Evolutionary conservation across 2,329 filamentous ascomycete species (phyloP), one percentile per base, ranked within the genome.

Genomic region (Phyllosticta citriasiana): DNA sequence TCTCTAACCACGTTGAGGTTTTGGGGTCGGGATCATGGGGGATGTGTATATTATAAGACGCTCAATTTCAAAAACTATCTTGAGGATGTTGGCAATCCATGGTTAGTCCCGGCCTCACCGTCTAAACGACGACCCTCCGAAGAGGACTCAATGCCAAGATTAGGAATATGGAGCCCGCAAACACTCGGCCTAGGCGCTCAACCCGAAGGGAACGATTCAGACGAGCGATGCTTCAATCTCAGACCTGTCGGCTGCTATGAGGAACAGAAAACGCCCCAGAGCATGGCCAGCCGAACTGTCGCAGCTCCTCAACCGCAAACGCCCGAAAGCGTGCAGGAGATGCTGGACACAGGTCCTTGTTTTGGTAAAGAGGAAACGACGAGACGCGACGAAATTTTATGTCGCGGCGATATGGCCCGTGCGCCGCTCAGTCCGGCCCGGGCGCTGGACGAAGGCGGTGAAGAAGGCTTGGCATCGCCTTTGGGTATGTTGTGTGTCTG

Each of bases 181-280:
- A 77, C 74, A 73, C 77, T 75, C 73, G 73, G 77, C 78, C 78
- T 79, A 82, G 81, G 82, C 84, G 83, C 83, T 90, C 87, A 87
- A 60, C 82, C 80, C 76, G 67, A 71, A 77, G 82, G 86, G 86
- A 89, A 80, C 84, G 83, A 82, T 57, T 62, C 55, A 53, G 30
- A 58, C 56, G 52, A 56, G 40, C 30, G 33, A 26, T 57, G 57
- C 77, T 76, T 94, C 83, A 71, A 76, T 96, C 87, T 95, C 76
- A 89, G 87, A 94, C 86, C 89, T 94, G 91, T 96, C 90, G 88
- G 91, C 89, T 85, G 88, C 88, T 92, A 53, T 59, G 33, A 59
- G 53, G 80, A 77, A 90, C 88, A 86, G 84, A 88, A 91, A 86
- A 89, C 88, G 86, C 87, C 91, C 88, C 88, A 86, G 90, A 73